Percentiles rank a stretch among this genome's conserved stretches.
These are phyloP conservation scores for Berberis thunbergii DNA, from an alignment of 164 flowering plant species.

Conservation along the genomic window DNA sequence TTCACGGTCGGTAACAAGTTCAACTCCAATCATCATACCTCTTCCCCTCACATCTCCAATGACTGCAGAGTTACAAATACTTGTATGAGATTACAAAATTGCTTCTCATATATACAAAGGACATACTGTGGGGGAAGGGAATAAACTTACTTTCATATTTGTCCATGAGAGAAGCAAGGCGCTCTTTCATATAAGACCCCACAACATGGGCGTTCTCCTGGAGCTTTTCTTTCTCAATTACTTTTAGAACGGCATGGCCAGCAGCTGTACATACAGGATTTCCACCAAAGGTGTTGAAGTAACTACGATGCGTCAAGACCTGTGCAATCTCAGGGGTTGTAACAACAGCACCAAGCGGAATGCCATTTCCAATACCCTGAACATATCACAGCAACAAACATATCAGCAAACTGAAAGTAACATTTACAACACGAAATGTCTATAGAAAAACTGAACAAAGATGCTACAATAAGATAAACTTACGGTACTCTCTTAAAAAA, in stretches of 20 bases:
- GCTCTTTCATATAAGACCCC: conserved; percentile 70
- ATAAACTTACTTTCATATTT: conserved; percentile 62
- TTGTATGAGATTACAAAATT: background rate
- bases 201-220: conserved; percentile 72
- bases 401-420: conserved; percentile 1
- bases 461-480: too few relatives aligned
- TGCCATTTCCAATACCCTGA: conserved; percentile 96
- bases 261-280: conserved; percentile 90
- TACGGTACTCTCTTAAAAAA: too few relatives aligned
- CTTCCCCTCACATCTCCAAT: conserved; percentile 94
- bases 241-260: conserved; percentile 81
- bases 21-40: conserved; percentile 91
- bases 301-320: conserved; percentile 60
- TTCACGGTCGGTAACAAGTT: conserved; percentile 74
- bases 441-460: too few relatives aligned
- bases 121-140: background rate
- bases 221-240: conserved; percentile 80
- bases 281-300: conserved; percentile 96
- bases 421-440: background rate
- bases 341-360: conserved; percentile 94
- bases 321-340: conserved; percentile 93
- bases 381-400: conserved; percentile 2
- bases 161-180: conserved; percentile 53
- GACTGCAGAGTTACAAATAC: conserved; percentile 31
- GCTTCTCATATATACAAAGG: too few relatives aligned